Evolutionary conservation across 2,329 filamentous ascomycete genomes (phyloP).

Genomic region (Pyrenophora seminiperda): DNA sequence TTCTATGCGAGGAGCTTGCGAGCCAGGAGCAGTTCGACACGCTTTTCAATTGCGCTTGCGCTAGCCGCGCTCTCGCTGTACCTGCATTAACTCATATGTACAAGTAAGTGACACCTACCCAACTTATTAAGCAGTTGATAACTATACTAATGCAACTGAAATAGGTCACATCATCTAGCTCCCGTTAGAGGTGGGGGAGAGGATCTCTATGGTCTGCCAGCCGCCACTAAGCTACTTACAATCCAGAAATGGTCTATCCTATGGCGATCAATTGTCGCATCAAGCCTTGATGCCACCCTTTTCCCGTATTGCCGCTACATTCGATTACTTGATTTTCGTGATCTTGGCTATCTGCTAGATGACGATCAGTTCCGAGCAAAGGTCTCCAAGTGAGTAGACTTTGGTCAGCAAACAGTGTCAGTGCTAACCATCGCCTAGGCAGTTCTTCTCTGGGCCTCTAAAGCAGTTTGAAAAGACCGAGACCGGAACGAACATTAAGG

Average conservation of each 20-base stretch:
- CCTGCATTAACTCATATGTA: slow-evolving; percentile 68
- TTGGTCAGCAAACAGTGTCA: not conserved
- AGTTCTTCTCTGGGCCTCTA: slow-evolving; percentile 59
- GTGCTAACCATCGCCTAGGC: slow-evolving; percentile 35
- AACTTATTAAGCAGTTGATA: not conserved
- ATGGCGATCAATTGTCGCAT: slow-evolving; percentile 72
- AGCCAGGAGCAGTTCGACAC: slow-evolving; percentile 62
- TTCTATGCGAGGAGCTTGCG: slow-evolving; percentile 65
- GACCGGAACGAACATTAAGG: slow-evolving; percentile 29
- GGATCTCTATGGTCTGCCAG: slow-evolving; percentile 38
- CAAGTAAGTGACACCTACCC: slow-evolving; percentile 53
- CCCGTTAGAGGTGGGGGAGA: slow-evolving; percentile 54
- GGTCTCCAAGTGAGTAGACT: slow-evolving; percentile 58
- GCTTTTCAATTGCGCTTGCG: slow-evolving; percentile 63
- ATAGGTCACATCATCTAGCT: slow-evolving; percentile 52
- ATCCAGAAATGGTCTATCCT: slow-evolving; percentile 65
- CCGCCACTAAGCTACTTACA: slow-evolving; percentile 52
- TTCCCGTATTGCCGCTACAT: slow-evolving; percentile 74
- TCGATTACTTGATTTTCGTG: slow-evolving; percentile 65
- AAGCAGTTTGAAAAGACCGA: slow-evolving; percentile 48
- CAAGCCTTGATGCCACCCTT: slow-evolving; percentile 64
- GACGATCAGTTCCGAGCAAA: slow-evolving; percentile 64
- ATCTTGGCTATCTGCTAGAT: slow-evolving; percentile 64
- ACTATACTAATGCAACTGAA: not conserved
- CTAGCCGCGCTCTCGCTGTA: slow-evolving; percentile 61